A percentile compares a stretch with the other conserved stretches of the same genome.
phyloP scores from a whole-genome alignment of 495 filamentous ascomycete genomes.

The Amorphotheca resinae region DNA sequence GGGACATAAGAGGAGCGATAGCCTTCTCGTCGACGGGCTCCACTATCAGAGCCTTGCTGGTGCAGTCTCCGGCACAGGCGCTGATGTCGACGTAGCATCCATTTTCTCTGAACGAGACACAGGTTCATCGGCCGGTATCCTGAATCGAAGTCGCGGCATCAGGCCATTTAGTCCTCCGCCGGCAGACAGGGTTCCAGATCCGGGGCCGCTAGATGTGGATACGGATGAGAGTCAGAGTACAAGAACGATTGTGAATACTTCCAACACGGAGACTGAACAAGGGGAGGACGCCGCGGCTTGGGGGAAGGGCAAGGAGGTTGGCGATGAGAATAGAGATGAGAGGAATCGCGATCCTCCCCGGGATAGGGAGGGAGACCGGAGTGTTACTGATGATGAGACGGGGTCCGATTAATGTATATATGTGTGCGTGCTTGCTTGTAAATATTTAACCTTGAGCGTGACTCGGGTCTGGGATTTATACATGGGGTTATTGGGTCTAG shows the following conservation, averaged over 20 bases:
- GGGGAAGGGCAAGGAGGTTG: slow-evolving; percentile 13
- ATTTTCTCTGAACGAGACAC: slow-evolving; percentile 31
- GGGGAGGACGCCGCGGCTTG: slow-evolving; percentile 6
- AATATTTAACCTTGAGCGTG: background rate
- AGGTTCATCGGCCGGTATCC: slow-evolving; percentile 18
- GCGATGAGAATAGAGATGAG: background rate
- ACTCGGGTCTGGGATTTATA: background rate
- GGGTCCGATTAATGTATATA: slow-evolving; percentile 19
- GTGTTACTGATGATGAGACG: slow-evolving; percentile 18
- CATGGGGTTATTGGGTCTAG: too few relatives aligned
- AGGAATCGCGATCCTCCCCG: too few relatives aligned
- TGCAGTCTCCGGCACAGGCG: slow-evolving; percentile 18
- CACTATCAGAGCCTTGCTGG: slow-evolving; percentile 38
- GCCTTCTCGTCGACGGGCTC: slow-evolving; percentile 30
- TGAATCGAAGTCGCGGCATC: slow-evolving; percentile 33
- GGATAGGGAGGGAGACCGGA: slow-evolving; percentile 19
- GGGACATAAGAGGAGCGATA: slow-evolving; percentile 29
- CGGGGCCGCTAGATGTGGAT: slow-evolving; percentile 25
- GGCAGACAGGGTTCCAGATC: slow-evolving; percentile 22
- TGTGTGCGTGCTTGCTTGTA: too few relatives aligned
- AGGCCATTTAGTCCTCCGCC: slow-evolving; percentile 44
- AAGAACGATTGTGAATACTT: background rate
- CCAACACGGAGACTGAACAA: background rate
- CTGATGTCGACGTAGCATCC: slow-evolving; percentile 33
- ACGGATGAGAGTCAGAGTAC: slow-evolving; percentile 18